Evolutionary conservation across 441 rosid species (phyloP), one percentile per base, ranked within the genome.

Genomic region (Syzygium malaccense): DNA sequence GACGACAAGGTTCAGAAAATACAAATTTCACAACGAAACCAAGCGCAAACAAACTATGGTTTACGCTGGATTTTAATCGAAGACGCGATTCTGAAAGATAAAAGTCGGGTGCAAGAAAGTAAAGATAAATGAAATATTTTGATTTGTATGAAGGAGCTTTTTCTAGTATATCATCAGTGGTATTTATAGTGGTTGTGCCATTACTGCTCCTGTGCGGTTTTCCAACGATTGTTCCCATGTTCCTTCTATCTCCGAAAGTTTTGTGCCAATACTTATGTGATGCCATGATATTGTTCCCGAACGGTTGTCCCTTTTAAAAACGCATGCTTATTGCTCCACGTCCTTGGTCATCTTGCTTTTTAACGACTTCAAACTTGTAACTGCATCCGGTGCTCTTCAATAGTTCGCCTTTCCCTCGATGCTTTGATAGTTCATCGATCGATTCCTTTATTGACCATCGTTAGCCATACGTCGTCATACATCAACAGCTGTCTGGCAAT

Each of bases 151-250:
- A 45, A 7, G 48, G 48, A 1, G 9, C 48, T 45, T 45, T 45
- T 45, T 45, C 48, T 8, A 45, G 48, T 45, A 7, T 1, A 45
- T 45, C 48, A 45, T 45, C 2, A 60, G 28, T 60, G 66, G 14
- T 60, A 28, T 15, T 28, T 13, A 26, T 13, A 60, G 2, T 5
- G 15, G 18, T 60, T 3, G 66, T 60, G 78, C 8, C 2, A 64
- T 0, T 18, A 66, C 4, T 66, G 2, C 11, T 23, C 37, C 14
- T 8, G 4, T 1, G 80, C 4, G 6, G 0, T 33, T 11, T 10
- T 33, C 25, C 26, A 32, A 12, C 19, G 3, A 26, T 33, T 5
- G 79, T 33, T 19, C 6, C 14, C 79, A 41, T 68, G 37, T 68
- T 68, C 79, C 6, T 19, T 18, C 48, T 41, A 10, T 33, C 45